Evolutionary conservation across 352 stramenopile species (phyloP).

Genomic region (Blastocystis sp.): DNA sequence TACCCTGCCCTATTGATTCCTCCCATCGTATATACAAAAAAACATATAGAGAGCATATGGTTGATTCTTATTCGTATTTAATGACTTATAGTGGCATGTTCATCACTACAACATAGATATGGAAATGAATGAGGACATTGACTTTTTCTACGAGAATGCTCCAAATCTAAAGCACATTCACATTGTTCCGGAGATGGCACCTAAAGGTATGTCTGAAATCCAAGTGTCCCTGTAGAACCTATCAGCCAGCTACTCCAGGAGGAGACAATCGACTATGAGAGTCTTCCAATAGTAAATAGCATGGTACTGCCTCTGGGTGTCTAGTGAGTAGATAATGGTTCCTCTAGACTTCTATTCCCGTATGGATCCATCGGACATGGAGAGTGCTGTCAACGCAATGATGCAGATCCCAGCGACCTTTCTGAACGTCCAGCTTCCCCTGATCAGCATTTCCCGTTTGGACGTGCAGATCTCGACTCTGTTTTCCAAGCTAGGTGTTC

Average conservation of each 20-base stretch:
- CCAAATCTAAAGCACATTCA: not conserved
- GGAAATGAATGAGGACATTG: not conserved
- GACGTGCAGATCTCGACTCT: constrained; percentile 17
- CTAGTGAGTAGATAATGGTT: not conserved
- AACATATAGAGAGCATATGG: constrained; percentile 41
- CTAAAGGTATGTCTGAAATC: not conserved
- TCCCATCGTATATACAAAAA: constrained; percentile 23
- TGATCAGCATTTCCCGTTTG: not conserved
- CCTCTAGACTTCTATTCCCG: constrained; percentile 20
- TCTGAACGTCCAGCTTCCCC: not conserved
- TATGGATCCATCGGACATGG: constrained; percentile 45
- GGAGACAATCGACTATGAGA: not conserved
- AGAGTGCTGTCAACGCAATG: constrained; percentile 4
- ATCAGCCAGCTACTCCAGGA: not conserved
- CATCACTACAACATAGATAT: constrained; percentile 25
- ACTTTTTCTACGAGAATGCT: constrained; percentile 41
- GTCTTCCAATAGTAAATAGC: not conserved
- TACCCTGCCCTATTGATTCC: not conserved
- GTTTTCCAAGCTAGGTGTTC: not conserved
- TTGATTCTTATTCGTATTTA: not conserved
- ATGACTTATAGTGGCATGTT: constrained; percentile 35
- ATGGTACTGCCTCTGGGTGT: not conserved
- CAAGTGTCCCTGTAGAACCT: not conserved
- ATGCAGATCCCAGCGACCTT: not conserved
- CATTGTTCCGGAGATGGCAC: not conserved